Base-by-base conservation (phyloP, 2,329 filamentous ascomycete genomes). In the Magnaporthiopsis rhizophila region DNA sequence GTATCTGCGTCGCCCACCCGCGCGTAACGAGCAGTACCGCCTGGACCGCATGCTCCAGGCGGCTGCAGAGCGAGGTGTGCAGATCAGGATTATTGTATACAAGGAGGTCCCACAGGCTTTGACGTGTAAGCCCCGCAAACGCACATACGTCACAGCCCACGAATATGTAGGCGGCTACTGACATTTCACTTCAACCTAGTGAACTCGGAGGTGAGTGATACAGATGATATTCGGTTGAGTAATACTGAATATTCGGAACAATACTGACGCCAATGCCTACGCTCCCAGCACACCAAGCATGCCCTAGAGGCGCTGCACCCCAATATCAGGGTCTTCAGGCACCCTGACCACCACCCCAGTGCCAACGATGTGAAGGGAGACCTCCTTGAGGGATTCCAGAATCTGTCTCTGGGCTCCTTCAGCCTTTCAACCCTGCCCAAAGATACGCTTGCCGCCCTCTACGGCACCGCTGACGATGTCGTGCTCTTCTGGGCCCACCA, bases 401-500 rank as follows among this genome's bases (percentile, higher is more conserved):
- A 79, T 58, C 67, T 81, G 45, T 75, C 73, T 15, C 69, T 84
- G 66, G 79, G 78, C 61, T 78, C 82, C 73, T 71, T 85, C 82
- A 73, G 80, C 61, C 74, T 87, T 0, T 83, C 86, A 24, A 88
- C 88, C 69, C 80, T 92, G 58, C 89, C 90, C 0, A 81, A 82
- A 30, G 90, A 95, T 71, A 84, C 89, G 1, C 73, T 96, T 61
- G 90, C 92, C 72, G 86, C 88, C 0, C 76, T 97, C 0, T 97
- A 96, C 71, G 93, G 93, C 64, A 88, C 90, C 62, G 86, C 86
- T 45, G 90, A 92, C 38, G 92, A 90, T 69, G 86, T 92, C 1
- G 89, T 96, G 13, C 78, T 97, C 1, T 97, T 91, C 76, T 97
- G 92, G 92, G 91, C 92, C 3, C 92, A 97, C 70, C 92, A 97